phyloP scores from a whole-genome alignment of 1,139 yeast species.

The Pichia sp. region DNA sequence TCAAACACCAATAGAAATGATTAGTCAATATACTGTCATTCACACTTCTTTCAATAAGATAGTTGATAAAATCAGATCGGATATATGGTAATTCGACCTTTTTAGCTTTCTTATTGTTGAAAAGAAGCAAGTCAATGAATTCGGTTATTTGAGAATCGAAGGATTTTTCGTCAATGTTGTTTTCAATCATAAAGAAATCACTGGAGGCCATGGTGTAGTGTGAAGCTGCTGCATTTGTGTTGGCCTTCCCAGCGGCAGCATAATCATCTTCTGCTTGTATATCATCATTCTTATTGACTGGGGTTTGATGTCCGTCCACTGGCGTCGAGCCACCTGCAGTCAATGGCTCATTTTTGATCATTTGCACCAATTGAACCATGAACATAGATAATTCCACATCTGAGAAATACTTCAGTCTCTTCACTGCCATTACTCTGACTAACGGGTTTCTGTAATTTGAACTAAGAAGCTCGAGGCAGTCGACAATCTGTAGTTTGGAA shows the following conservation, averaged over 20 bases:
- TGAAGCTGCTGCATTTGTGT: slow-evolving; percentile 7
- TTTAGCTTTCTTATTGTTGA: slow-evolving; percentile 12
- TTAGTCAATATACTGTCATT: slow-evolving; percentile 65
- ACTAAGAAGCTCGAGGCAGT: slow-evolving; percentile 83
- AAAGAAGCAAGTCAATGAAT: slow-evolving; percentile 15
- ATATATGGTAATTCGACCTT: slow-evolving; percentile 17
- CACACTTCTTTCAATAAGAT: slow-evolving; percentile 67
- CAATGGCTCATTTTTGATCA: slow-evolving; percentile 63
- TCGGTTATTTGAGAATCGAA: slow-evolving; percentile 4
- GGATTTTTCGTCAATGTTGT: slow-evolving; percentile 18
- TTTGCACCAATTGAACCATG: slow-evolving; percentile 85
- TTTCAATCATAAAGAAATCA: slow-evolving; percentile 37
- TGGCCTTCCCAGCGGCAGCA: neutral
- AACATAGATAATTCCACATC: slow-evolving; percentile 78
- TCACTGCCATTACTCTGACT: slow-evolving; percentile 83
- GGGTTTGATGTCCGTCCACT: neutral
- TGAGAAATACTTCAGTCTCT: slow-evolving; percentile 67
- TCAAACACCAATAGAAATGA: slow-evolving; percentile 85
- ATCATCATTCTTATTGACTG: neutral
- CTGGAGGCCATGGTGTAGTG: slow-evolving; percentile 26
- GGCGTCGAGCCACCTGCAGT: neutral
- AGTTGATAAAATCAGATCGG: slow-evolving; percentile 64
- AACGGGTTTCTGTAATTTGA: slow-evolving; percentile 51
- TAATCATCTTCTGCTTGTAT: slow-evolving; percentile 18
- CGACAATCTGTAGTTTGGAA: slow-evolving; percentile 60